phyloP scores from a whole-genome alignment of 768 basidiomycete species.

The Mycena galericulata region DNA sequence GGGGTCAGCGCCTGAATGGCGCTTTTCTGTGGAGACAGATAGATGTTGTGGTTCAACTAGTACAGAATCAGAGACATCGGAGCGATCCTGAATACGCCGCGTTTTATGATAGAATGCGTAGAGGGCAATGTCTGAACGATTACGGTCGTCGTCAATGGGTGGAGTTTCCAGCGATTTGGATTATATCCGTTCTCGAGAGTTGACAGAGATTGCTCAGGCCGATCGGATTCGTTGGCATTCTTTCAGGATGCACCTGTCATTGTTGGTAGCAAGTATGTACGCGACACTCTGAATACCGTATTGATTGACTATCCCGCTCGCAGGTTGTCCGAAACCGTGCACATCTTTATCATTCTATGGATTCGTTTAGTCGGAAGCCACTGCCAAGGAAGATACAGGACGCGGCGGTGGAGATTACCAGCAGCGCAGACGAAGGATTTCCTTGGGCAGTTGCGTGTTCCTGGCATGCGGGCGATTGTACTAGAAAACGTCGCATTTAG shows the following conservation, averaged over 20 bases:
- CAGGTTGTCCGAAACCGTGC: not conserved
- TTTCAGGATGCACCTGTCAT: slow-evolving; percentile 36
- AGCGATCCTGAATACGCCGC: slow-evolving; percentile 22
- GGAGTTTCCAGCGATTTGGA: not conserved
- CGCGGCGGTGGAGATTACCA: not conserved
- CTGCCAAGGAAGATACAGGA: not conserved
- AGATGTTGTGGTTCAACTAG: slow-evolving; percentile 19
- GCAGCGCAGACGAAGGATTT: slow-evolving; percentile 12
- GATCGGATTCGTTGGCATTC: not conserved
- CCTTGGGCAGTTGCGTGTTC: slow-evolving; percentile 33
- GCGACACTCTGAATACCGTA: slow-evolving; percentile 29
- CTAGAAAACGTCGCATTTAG: slow-evolving; percentile 36
- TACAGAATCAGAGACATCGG: slow-evolving; percentile 26
- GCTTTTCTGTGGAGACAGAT: slow-evolving; percentile 2
- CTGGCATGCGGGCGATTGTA: slow-evolving; percentile 36
- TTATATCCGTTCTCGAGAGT: not conserved
- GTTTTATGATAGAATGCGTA: slow-evolving; percentile 21
- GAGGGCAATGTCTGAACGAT: not conserved
- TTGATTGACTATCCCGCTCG: not conserved
- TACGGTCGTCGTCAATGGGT: not conserved
- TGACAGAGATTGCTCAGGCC: not conserved
- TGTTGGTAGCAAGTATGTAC: slow-evolving; percentile 25
- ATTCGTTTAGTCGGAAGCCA: not conserved
- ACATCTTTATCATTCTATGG: not conserved
- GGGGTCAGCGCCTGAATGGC: not conserved